Evolutionary conservation across 192 early-diverging fungal genomes (phyloP).

Genomic region (Backusella sp.): DNA sequence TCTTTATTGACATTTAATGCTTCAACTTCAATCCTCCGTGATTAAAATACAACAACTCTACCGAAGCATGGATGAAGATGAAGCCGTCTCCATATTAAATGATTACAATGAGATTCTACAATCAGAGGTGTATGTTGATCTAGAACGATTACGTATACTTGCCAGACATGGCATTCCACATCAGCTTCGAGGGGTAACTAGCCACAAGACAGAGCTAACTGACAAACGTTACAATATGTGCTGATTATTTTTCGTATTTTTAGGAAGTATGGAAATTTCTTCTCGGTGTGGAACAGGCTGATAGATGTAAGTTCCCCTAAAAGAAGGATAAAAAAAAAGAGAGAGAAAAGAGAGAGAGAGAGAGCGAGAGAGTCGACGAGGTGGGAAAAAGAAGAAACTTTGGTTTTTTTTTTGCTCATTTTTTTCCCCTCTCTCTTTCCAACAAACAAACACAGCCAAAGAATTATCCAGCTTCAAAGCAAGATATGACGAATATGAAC

Average conservation of each 20-base stretch:
- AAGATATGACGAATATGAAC: slow-evolving; percentile 62
- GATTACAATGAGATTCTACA: slow-evolving; percentile 78
- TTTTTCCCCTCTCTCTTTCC: slow-evolving; percentile 9
- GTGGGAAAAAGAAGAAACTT: neutral
- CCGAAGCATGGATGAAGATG: slow-evolving; percentile 22
- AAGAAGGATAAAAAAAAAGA: neutral
- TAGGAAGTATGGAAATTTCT: slow-evolving; percentile 88
- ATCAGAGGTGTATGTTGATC: slow-evolving; percentile 79
- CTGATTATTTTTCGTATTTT: neutral
- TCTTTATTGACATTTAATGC: neutral
- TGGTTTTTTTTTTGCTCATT: neutral
- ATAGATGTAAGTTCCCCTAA: slow-evolving; percentile 61
- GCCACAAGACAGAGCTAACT: neutral
- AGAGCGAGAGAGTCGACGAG: too few species aligned
- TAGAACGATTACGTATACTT: slow-evolving; percentile 73
- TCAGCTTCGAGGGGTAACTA: slow-evolving; percentile 66
- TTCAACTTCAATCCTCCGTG: neutral
- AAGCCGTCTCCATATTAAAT: slow-evolving; percentile 44
- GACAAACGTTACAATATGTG: neutral
- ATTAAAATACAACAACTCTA: slow-evolving; percentile 9
- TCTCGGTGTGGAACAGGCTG: slow-evolving; percentile 77
- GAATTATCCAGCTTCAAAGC: slow-evolving; percentile 61
- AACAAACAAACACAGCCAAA: slow-evolving; percentile 45
- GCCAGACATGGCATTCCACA: slow-evolving; percentile 82
- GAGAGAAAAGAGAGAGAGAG: neutral